phyloP scores from a whole-genome alignment of 805 yeast genomes.

The Schwanniomyces sp. region DNA sequence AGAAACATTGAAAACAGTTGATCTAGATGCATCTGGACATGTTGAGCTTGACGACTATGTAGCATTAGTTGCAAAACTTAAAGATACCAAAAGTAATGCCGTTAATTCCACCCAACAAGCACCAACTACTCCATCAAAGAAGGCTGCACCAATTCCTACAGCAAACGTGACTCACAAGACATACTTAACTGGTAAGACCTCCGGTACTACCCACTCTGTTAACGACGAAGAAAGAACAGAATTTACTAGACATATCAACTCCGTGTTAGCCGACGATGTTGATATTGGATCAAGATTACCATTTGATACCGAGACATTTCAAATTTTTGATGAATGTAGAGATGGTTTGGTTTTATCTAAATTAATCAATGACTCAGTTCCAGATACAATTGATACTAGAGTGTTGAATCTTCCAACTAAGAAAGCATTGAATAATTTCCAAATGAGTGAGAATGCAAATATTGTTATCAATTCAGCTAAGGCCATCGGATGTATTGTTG shows the following conservation, averaged over 20 bases:
- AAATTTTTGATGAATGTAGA: constrained; percentile 92
- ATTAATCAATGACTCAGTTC: constrained; percentile 95
- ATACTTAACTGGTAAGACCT: constrained; percentile 78
- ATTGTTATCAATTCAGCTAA: constrained; percentile 97
- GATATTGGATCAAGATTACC: constrained; percentile 86
- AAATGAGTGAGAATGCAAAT: constrained; percentile 95
- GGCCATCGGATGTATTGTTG: constrained; percentile 98
- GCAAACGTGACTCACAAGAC: constrained; percentile 58
- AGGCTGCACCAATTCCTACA: constrained; percentile 42
- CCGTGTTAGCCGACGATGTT: constrained; percentile 84
- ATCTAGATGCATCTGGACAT: constrained; percentile 94
- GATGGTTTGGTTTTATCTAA: constrained; percentile 93
- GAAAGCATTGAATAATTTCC: constrained; percentile 85
- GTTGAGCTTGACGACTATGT: constrained; percentile 96
- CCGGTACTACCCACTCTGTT: constrained; percentile 94
- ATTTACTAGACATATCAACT: constrained; percentile 93
- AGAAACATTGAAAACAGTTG: constrained; percentile 86
- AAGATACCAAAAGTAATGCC: constrained; percentile 41
- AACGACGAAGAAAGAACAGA: constrained; percentile 96
- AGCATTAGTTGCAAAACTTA: constrained; percentile 75
- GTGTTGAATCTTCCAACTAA: constrained; percentile 89
- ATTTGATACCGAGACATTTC: constrained; percentile 90
- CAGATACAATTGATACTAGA: constrained; percentile 97
- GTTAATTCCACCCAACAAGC: constrained; percentile 5
- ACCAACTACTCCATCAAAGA: constrained; percentile 21